Base-by-base conservation (phyloP, 116 monocot species). In the Zostera marina region DNA sequence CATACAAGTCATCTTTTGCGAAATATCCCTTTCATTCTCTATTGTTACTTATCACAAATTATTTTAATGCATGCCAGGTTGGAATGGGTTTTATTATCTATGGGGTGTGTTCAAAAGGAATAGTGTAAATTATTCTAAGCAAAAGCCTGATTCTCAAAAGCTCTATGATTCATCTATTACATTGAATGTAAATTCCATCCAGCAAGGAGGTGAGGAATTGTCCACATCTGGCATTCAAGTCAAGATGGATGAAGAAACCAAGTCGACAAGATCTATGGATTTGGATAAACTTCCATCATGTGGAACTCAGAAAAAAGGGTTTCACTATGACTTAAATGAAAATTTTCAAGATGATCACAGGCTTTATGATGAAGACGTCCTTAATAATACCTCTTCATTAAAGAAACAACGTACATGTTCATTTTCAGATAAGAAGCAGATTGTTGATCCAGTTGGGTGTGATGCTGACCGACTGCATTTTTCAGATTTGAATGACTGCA, bases 31-130 rank as follows among this genome's bases (percentile, higher is more conserved):
- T 43, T 11, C 6, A 43, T 11, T 11, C 11, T 43, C 42, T 43
- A 11, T 43, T 43, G 6, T 11, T 11, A 43, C 17, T 10, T 42
- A 13, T 44, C 19, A 43, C 10, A 43, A 56, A 0, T 32, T 32
- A 0, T 13, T 13, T 21, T 55, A 16, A 13, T 8, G 9, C n/a
- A n/a, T 43, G 26, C 14, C 78, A 89, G 96, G 85, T 52, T 96
- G 96, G 96, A 96, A 96, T 68, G 73, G 62, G 45, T 66, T 96
- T 58, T 77, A 79, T 68, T 96, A 70, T 54, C 82, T 96, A 7
- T 96, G 96, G 96, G 85, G 89, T 54, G 66, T 83, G 11, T 89
- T 96, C 32, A 72, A 72, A 76, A 73, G 52, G 16, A 78, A 67
- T 24, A 78, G 45, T 19, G 54, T 11, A 22, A 59, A 64, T 54